phyloP scores from a whole-genome alignment of 2,329 filamentous ascomycete species.

The Diplodia seriata region DNA sequence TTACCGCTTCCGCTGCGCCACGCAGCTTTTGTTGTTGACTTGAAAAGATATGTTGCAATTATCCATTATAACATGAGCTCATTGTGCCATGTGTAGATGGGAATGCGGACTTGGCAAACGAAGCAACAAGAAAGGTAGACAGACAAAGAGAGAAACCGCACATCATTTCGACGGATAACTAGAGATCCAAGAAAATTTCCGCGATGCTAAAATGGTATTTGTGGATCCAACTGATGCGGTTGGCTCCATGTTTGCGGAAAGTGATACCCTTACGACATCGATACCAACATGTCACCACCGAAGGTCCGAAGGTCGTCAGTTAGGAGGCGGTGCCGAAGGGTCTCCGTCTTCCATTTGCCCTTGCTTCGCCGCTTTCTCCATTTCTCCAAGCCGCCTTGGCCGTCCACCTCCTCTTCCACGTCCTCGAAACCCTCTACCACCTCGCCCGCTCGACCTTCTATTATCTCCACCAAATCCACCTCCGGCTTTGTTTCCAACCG shows the following conservation, averaged over 20 bases:
- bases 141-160: neutral
- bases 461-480: conserved; percentile 41
- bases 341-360: neutral
- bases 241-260: neutral
- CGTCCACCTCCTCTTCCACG: conserved; percentile 29
- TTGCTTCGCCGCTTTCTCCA: conserved; percentile 33
- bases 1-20: conserved; percentile 43
- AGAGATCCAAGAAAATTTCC: neutral
- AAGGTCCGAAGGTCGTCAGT: neutral
- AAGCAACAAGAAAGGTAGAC: neutral
- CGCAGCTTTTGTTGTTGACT: conserved; percentile 36
- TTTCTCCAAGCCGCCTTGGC: conserved; percentile 33
- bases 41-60: neutral
- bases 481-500: conserved; percentile 56
- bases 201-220: neutral
- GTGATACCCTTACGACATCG: neutral
- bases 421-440: conserved; percentile 37
- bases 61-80: neutral
- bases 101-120: neutral
- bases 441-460: conserved; percentile 39
- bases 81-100: neutral
- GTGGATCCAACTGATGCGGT: neutral
- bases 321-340: neutral
- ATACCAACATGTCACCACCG: neutral
- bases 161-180: neutral